Percentiles rank a stretch among this genome's conserved stretches.
Conservation (phyloP, 2,329 filamentous ascomycete genomes). For the Aspergillus melleus region DNA sequence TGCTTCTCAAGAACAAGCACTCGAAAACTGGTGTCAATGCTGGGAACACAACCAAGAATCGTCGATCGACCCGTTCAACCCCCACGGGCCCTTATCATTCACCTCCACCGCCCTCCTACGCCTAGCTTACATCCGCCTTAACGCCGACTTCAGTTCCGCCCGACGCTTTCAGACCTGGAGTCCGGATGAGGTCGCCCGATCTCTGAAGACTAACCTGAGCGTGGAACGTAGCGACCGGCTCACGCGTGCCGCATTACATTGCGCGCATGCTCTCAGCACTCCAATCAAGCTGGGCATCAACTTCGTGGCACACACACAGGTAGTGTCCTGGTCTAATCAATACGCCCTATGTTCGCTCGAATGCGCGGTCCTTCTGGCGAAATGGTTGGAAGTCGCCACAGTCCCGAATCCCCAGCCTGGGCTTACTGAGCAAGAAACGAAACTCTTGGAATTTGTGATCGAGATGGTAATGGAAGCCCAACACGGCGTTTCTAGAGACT, state of each 20-base stretch:
- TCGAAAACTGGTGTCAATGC: constrained; percentile 37
- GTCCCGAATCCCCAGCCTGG: constrained; percentile 23
- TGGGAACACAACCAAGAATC: constrained; percentile 39
- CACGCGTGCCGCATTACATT: constrained; percentile 53
- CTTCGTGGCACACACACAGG: constrained; percentile 55
- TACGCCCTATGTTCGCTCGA: constrained; percentile 57
- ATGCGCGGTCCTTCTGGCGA: constrained; percentile 55
- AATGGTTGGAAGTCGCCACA: constrained; percentile 41
- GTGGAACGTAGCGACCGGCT: constrained; percentile 49
- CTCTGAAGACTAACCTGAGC: constrained; percentile 29
- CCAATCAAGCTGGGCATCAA: constrained; percentile 57
- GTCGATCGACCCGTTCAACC: constrained; percentile 35
- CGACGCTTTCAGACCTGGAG: constrained; percentile 35
- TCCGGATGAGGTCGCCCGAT: constrained; percentile 31
- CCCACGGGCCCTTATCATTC: constrained; percentile 35
- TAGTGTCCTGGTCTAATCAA: constrained; percentile 59
- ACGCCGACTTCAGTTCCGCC: constrained; percentile 34
- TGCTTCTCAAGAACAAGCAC: constrained; percentile 29
- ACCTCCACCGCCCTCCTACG: constrained; percentile 35
- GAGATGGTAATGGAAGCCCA: constrained; percentile 39
- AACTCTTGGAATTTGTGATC: constrained; percentile 36
- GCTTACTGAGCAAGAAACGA: constrained; percentile 34
- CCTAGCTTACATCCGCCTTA: constrained; percentile 36
- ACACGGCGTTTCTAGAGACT: constrained; percentile 31
- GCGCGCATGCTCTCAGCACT: constrained; percentile 57